Conservation (phyloP, 306 rosid species). For the Inga leiocalycina region DNA sequence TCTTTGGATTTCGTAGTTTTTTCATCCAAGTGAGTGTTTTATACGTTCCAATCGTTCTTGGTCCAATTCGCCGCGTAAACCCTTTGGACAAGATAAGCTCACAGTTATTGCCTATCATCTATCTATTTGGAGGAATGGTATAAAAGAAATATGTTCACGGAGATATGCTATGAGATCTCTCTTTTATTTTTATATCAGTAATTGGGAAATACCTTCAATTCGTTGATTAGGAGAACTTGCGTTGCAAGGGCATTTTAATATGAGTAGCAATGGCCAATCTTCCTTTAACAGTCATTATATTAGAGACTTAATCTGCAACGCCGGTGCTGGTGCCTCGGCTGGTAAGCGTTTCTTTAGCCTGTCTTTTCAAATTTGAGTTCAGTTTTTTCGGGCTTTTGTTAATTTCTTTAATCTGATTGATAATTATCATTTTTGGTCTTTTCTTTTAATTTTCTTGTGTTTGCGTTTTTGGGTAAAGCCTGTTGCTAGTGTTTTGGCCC, state of each 20-base stretch:
- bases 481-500: background rate
- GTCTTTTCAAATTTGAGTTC: conserved; percentile 8
- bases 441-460: background rate
- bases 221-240: conserved; percentile 13
- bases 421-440: background rate
- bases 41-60: background rate
- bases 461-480: background rate
- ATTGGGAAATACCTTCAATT: background rate
- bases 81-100: background rate
- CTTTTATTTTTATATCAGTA: background rate
- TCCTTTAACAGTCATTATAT: conserved; percentile 39
- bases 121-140: background rate
- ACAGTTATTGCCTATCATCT: background rate
- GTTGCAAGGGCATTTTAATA: conserved; percentile 32
- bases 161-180: conserved; percentile 4
- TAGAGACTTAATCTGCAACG: conserved; percentile 58
- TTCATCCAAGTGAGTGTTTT: background rate
- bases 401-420: background rate
- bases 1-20: background rate
- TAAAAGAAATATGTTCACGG: background rate
- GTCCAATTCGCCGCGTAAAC: conserved; percentile 19
- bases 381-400: conserved; percentile 37
- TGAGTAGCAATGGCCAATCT: conserved; percentile 58
- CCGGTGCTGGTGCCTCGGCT: conserved; percentile 88
- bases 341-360: conserved; percentile 50